phyloP scores from a whole-genome alignment of 805 yeast species.

The Barnettozyma wickerhamii region DNA sequence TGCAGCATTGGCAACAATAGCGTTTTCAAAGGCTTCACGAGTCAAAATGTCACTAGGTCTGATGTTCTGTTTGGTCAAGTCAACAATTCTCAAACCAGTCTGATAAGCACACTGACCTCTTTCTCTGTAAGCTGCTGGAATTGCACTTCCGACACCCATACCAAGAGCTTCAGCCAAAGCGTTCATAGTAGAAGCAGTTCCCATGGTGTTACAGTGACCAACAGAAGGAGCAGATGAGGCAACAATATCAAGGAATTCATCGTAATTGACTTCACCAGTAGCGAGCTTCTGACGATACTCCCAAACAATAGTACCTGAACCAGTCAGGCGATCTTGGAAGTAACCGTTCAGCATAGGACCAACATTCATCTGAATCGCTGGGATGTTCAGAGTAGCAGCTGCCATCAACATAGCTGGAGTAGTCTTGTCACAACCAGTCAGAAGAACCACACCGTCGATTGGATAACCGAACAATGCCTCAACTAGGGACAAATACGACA shows the following conservation, averaged over 20 bases:
- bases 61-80: neutral
- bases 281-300: neutral
- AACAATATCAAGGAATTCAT: neutral
- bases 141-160: neutral
- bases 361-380: neutral
- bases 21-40: neutral
- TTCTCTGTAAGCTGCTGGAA: neutral
- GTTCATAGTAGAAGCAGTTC: neutral
- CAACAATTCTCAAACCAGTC: neutral
- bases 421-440: neutral
- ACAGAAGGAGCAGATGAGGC: neutral
- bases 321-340: neutral
- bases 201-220: neutral
- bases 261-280: neutral
- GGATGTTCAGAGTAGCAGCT: neutral
- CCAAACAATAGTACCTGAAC: constrained; percentile 1
- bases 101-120: neutral
- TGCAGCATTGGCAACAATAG: neutral
- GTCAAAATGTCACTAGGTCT: neutral
- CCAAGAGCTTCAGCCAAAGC: neutral
- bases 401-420: neutral
- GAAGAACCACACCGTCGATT: neutral
- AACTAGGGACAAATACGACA: neutral
- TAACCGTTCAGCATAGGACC: constrained; percentile 1
- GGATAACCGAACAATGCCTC: neutral